phyloP scores from a whole-genome alignment of 257 asterid species.

The Paraleonurus japonicus region DNA sequence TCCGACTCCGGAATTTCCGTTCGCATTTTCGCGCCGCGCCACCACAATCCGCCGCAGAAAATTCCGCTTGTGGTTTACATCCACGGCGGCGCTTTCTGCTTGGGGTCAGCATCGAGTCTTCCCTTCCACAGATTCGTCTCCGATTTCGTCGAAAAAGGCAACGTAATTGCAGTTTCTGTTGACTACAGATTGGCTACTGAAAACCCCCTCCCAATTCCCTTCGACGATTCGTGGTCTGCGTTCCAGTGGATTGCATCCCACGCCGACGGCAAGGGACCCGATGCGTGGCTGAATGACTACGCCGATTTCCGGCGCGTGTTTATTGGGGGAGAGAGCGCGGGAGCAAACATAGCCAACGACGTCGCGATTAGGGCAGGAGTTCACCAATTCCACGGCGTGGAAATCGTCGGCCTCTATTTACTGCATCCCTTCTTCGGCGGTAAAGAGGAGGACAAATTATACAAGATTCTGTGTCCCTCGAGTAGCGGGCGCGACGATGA shows the following conservation, averaged over 20 bases:
- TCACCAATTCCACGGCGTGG: constrained; percentile 13
- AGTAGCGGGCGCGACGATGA: constrained; percentile 58
- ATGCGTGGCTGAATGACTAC: constrained; percentile 54
- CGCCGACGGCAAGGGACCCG: constrained; percentile 41
- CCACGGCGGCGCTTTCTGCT: constrained; percentile 71
- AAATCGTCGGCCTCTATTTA: constrained; percentile 39
- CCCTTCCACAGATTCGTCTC: constrained; percentile 40
- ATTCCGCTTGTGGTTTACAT: constrained; percentile 52
- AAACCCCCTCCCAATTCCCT: constrained; percentile 46
- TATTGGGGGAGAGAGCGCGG: constrained; percentile 79
- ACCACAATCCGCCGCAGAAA: constrained; percentile 25
- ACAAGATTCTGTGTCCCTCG: constrained; percentile 45
- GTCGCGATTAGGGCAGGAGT: constrained; percentile 57
- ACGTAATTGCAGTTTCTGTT: constrained; percentile 49
- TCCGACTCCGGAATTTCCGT: constrained; percentile 45
- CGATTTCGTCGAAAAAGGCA: constrained; percentile 34
- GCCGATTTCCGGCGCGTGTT: constrained; percentile 59
- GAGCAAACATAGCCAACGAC: constrained; percentile 60
- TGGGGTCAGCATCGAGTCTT: constrained; percentile 37
- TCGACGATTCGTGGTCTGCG: constrained; percentile 76
- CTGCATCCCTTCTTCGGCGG: constrained; percentile 59
- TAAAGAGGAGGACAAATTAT: constrained; percentile 43
- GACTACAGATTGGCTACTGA: constrained; percentile 74
- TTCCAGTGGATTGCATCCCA: constrained; percentile 58
- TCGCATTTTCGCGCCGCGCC: constrained; percentile 51